Percentiles rank a stretch among this genome's conserved stretches.
phyloP scores from a whole-genome alignment of 192 early-diverging fungal genomes.

The Entrophospora sp. region DNA sequence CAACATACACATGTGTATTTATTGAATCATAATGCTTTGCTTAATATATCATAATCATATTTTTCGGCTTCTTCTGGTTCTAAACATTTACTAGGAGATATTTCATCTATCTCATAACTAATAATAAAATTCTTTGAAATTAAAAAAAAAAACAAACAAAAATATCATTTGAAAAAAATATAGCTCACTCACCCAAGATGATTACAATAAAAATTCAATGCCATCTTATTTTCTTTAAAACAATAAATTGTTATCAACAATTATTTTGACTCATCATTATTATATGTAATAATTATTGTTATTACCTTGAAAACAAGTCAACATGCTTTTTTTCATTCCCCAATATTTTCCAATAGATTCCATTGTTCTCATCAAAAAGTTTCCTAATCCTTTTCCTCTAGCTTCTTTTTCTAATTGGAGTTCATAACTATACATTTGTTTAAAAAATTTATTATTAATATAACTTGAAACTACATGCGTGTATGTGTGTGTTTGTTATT shows the following conservation, averaged over 20 bases:
- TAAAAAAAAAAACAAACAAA: neutral
- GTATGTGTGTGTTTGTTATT: no score
- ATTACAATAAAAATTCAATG: slow-evolving; percentile 45
- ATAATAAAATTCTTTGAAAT: neutral
- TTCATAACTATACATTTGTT: slow-evolving; percentile 42
- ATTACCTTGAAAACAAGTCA: slow-evolving; percentile 52
- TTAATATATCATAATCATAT: slow-evolving; percentile 55
- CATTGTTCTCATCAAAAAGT: slow-evolving; percentile 39
- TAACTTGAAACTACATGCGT: neutral
- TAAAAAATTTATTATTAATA: neutral
- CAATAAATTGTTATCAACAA: neutral
- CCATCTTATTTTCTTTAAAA: slow-evolving; percentile 34
- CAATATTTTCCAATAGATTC: slow-evolving; percentile 39
- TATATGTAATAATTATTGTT: neutral
- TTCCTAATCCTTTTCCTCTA: slow-evolving; percentile 41
- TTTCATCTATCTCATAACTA: slow-evolving; percentile 49
- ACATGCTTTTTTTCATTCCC: slow-evolving; percentile 48
- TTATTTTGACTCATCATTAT: neutral
- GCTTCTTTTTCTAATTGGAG: slow-evolving; percentile 39
- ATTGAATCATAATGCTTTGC: slow-evolving; percentile 38
- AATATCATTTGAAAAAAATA: neutral
- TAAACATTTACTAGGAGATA: slow-evolving; percentile 48
- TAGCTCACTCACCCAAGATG: slow-evolving; percentile 48
- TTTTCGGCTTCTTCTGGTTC: slow-evolving; percentile 29
- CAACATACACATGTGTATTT: no score